These are phyloP conservation scores for Monosporascus cannonballus DNA, from an alignment of 2,329 filamentous ascomycete species.

Conservation along the genomic window DNA sequence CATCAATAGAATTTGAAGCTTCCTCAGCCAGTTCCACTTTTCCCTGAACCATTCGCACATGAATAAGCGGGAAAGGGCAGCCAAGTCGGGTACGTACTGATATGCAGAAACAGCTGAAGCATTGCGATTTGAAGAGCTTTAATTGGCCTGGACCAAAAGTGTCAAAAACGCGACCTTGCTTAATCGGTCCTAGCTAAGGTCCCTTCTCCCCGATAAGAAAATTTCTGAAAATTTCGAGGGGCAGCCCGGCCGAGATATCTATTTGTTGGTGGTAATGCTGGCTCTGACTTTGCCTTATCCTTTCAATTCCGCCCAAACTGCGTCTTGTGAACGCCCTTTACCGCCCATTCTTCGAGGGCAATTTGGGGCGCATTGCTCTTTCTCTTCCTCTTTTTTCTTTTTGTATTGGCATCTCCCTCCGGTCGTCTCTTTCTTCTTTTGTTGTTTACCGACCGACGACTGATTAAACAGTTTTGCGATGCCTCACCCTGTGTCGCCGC, in stretches of 20 bases:
- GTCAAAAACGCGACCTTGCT: neutral
- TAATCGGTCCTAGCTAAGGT: neutral
- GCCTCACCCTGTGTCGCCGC: conserved; percentile 45
- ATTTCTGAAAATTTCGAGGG: neutral
- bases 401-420: neutral
- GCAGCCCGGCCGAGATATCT: neutral
- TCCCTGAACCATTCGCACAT: too few relatives aligned
- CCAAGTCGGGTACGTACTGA: too few relatives aligned
- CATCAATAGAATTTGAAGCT: too few relatives aligned
- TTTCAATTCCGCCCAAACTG: neutral
- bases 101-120: too few relatives aligned
- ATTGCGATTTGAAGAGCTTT: too few relatives aligned
- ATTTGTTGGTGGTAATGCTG: too few relatives aligned
- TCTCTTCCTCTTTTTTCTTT: neutral
- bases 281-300: too few relatives aligned
- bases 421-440: neutral
- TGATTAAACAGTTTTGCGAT: conserved; percentile 23
- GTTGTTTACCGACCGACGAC: conserved; percentile 1
- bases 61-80: too few relatives aligned
- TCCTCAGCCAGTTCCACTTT: too few relatives aligned
- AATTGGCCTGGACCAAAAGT: neutral
- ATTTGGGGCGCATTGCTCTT: neutral
- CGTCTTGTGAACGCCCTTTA: neutral
- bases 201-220: neutral
- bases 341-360: neutral